phyloP scores from a whole-genome alignment of 73 alveolate genomes.

The Vitrella brassicaformis region DNA sequence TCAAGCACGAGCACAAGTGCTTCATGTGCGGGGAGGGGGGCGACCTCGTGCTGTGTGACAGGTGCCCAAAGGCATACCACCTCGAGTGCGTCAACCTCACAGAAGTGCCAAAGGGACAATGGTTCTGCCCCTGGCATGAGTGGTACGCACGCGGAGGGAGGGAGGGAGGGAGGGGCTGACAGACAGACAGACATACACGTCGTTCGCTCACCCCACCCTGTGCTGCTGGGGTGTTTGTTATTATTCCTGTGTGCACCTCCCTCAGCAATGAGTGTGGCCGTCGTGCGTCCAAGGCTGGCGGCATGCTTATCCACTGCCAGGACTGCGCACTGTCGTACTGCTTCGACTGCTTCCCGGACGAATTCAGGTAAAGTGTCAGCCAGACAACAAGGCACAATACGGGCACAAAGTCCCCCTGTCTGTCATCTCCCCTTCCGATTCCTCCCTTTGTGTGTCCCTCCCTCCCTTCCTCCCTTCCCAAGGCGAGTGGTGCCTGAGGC shows the following conservation, averaged over 20 bases:
- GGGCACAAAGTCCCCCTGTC: too few species aligned
- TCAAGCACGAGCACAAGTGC: slow-evolving; percentile 5
- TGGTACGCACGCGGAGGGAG: too few species aligned
- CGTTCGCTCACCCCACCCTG: too few species aligned
- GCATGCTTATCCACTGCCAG: slow-evolving; percentile 8
- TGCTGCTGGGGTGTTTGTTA: too few species aligned
- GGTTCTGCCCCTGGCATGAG: neutral
- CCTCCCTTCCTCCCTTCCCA: neutral
- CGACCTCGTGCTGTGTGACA: neutral
- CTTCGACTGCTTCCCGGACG: slow-evolving; percentile 29
- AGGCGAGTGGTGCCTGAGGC: neutral
- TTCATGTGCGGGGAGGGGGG: slow-evolving; percentile 15
- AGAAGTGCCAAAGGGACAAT: neutral
- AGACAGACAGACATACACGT: too few species aligned
- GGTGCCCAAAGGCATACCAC: neutral
- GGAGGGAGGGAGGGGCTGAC: too few species aligned
- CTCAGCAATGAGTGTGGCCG: neutral
- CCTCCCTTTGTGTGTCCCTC: neutral
- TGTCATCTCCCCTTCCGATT: neutral
- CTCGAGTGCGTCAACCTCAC: neutral
- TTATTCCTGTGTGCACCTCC: too few species aligned
- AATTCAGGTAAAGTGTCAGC: too few species aligned
- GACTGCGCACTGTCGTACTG: slow-evolving; percentile 17
- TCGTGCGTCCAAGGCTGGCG: slow-evolving; percentile 3
- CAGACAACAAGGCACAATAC: too few species aligned